Percentiles rank a stretch among this genome's conserved stretches.
Evolutionary conservation across 2,329 filamentous ascomycete species (phyloP).

Genomic region (Paraphoma chrysanthemicola): DNA sequence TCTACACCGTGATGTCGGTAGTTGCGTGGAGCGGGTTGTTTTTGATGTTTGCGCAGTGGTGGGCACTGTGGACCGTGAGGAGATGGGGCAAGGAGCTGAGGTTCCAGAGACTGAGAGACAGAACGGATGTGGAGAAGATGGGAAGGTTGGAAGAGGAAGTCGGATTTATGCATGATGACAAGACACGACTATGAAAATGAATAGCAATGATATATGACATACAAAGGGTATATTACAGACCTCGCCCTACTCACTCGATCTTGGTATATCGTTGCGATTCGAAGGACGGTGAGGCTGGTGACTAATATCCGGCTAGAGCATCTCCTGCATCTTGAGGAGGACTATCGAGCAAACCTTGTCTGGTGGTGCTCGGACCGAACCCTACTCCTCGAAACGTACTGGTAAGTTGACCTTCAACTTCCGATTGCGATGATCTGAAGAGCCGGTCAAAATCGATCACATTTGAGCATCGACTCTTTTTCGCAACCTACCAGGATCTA

Average conservation of each 20-base stretch:
- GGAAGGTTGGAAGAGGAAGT: slow-evolving; percentile 4
- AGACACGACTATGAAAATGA: slow-evolving; percentile 12
- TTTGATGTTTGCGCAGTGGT: slow-evolving; percentile 45
- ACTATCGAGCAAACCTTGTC: not conserved
- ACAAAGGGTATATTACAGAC: not conserved
- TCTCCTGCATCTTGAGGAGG: too few relatives aligned
- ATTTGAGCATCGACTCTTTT: not conserved
- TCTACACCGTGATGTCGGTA: slow-evolving; percentile 29
- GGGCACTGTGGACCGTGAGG: slow-evolving; percentile 36
- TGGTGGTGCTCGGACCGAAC: not conserved
- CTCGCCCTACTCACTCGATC: not conserved
- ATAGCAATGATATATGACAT: slow-evolving; percentile 1
- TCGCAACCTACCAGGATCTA: slow-evolving; percentile 19
- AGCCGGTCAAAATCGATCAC: not conserved
- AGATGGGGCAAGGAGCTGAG: slow-evolving; percentile 30
- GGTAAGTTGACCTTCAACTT: slow-evolving; percentile 22
- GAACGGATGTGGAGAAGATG: slow-evolving; percentile 23
- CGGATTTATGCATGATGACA: slow-evolving; percentile 7
- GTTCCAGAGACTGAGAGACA: slow-evolving; percentile 2
- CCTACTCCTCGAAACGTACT: slow-evolving; percentile 18
- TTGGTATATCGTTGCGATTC: not conserved
- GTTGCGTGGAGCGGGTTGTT: slow-evolving; percentile 29
- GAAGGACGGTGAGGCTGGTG: too few relatives aligned
- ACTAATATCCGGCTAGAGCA: too few relatives aligned
- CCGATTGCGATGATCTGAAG: slow-evolving; percentile 7